Evolutionary conservation across 225 moss, liverwort and hornwort genomes (phyloP), one percentile per base, ranked within the genome.

Genomic region (Physcomitrium patens): DNA sequence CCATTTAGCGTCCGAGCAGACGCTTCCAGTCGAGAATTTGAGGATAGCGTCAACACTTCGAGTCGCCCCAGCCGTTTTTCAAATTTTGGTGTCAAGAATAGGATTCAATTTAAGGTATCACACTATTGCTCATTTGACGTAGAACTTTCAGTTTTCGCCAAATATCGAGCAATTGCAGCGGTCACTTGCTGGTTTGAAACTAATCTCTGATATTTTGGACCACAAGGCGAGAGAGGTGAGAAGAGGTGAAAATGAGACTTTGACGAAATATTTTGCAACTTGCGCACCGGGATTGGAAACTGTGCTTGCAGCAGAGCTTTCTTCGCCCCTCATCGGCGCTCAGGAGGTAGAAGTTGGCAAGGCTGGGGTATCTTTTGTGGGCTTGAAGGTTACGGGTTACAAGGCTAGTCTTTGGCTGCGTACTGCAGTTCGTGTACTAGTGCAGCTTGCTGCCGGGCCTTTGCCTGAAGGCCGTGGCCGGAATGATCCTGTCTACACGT

Each of bases 271-370:
- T 57, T 96, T 70, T 49, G 96, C 90, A 8, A 96, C 96, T 9
- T 96, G 96, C 69, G 78, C 92, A 10, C 96, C 96, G 18, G 96
- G 96, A 43, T 73, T 96, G 81, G 96, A 96, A 70, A 86, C 92
- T 56, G 76, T 96, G 22, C 87, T 96, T 1, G 90, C 87, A 1
- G 93, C 92, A 14, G 96, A 96, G 86, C 96, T 96, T 8, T 75
- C 82, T 7, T 83, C 93, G 0, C 71, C 90, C 20, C 72, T 83
- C 52, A 84, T 96, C 20, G 89, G 83, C 41, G 96, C 93, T 6
- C 65, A 73, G 45, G 79, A 89, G n/a, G 90, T 91, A 16, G 74
- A 93, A 58, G 78, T 86, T 5, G 96, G 96, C 42, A 87, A 93
- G 7, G 93, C 93, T 24, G 96, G 96, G 54, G 96, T 96, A 6